Evolutionary conservation across 441 rosid genomes (phyloP), one percentile per base, ranked within the genome.

Genomic region (Mallotus japonicus): DNA sequence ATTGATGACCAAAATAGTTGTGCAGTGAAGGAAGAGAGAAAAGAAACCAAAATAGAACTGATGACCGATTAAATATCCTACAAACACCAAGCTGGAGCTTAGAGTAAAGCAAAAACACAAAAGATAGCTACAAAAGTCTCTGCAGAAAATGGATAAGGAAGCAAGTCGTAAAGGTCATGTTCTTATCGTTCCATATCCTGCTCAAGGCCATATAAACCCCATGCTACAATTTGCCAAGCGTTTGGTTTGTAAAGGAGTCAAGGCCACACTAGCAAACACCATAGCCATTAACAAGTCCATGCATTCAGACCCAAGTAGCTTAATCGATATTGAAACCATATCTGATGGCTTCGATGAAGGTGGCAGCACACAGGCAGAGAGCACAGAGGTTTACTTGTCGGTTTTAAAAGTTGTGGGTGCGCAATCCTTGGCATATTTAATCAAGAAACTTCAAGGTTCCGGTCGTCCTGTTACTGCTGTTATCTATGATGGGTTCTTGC

Each of bases 221-320:
- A 83, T 90, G 87, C 70, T 87, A 47, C 88, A 88, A 62, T 83
- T 90, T 67, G 68, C 79, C 14, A 88, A 90, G 71, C 87, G 90
- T 28, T 75, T 90, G 49, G 76, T 76, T 62, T 70, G 75, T 68
- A 84, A 80, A 54, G 87, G 89, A 16, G 58, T 84, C 17, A 76
- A 82, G 19, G 70, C 67, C 71, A 75, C 74, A 0, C 51, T 73
- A 1, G 71, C 66, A 10, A 63, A 34, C 17, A 73, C 80, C 17
- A 55, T n/a, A 12, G 28, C 15, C 66, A 42, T 73, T 5, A 6
- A 15, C 80, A 72, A 67, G 37, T 60, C 73, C 37, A 62, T 62
- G 51, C 32, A 17, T 15, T 10, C 40, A 6, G n/a, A 12, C 15
- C 60, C 70, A 32, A 11, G 0, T 6, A 28, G 20, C 55, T 19